phyloP scores from a whole-genome alignment of 108 stramenopile genomes.

The Nitzschia sp. region DNA sequence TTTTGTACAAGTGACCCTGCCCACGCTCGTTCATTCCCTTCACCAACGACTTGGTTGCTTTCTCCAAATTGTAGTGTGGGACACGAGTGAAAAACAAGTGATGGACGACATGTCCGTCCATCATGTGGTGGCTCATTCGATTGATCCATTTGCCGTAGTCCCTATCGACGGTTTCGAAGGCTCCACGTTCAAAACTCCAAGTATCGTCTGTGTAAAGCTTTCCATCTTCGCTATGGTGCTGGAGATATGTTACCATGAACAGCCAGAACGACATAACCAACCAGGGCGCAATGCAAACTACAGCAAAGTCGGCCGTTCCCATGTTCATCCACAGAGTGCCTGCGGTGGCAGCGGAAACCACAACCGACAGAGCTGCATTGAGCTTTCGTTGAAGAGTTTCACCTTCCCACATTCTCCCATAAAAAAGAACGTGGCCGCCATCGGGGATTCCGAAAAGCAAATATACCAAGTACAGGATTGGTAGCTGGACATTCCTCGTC shows the following conservation, averaged over 20 bases:
- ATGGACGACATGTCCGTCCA: constrained; percentile 92
- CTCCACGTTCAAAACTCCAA: constrained; percentile 71
- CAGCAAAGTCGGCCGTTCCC: constrained; percentile 58
- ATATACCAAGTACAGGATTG: constrained; percentile 72
- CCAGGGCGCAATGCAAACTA: constrained; percentile 76
- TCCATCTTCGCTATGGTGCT: constrained; percentile 87
- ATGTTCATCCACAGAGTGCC: constrained; percentile 51
- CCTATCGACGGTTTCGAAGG: constrained; percentile 90
- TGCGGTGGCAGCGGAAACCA: constrained; percentile 48
- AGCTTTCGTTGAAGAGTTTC: constrained; percentile 41
- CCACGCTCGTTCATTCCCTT: constrained; percentile 45
- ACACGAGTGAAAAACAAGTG: constrained; percentile 91
- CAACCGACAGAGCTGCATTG: constrained; percentile 48
- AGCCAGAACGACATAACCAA: constrained; percentile 85
- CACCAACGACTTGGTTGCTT: constrained; percentile 48
- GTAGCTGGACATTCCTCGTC: constrained; percentile 59
- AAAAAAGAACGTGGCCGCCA: constrained; percentile 71
- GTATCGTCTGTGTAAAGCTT: constrained; percentile 84
- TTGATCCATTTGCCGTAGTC: constrained; percentile 86
- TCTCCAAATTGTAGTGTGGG: constrained; percentile 85
- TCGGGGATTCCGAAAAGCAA: constrained; percentile 65
- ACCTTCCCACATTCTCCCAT: constrained; percentile 79
- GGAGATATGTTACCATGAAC: constrained; percentile 93
- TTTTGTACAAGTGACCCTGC: constrained; percentile 55
- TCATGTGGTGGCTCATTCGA: constrained; percentile 85